Percentiles rank a stretch among this genome's conserved stretches.
These are phyloP conservation scores for Cyclotella sp. DNA, from an alignment of 108 stramenopile species.

Conservation along the genomic window DNA sequence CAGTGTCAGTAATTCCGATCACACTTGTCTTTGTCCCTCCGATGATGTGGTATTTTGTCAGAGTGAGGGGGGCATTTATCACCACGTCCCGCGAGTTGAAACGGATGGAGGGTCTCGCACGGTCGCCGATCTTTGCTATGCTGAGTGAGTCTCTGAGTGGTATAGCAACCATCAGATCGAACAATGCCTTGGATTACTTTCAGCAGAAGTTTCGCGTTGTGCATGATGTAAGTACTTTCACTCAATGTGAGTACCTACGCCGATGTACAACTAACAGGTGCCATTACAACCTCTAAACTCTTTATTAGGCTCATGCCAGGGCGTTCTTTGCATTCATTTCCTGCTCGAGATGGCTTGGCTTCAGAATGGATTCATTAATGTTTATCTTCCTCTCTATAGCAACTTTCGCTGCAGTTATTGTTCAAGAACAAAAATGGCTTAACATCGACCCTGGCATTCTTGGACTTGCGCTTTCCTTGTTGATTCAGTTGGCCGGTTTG, in stretches of 20 bases:
- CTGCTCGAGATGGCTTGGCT: constrained; percentile 89
- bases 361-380: constrained; percentile 86
- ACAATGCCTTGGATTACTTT: constrained; percentile 66
- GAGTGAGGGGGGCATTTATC: constrained; percentile 76
- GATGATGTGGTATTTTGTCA: constrained; percentile 70
- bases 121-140: constrained; percentile 90
- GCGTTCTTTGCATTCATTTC: constrained; percentile 89
- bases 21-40: constrained; percentile 76
- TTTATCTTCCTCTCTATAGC: constrained; percentile 71
- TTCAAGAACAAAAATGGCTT: constrained; percentile 63
- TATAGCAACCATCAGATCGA: constrained; percentile 91
- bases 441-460: constrained; percentile 79
- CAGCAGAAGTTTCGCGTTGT: constrained; percentile 62
- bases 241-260: too few relatives aligned
- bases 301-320: constrained; percentile 41
- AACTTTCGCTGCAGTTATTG: constrained; percentile 80
- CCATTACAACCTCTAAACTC: too few relatives aligned
- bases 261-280: too few relatives aligned
- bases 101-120: constrained; percentile 84
- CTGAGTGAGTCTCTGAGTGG: constrained; percentile 87
- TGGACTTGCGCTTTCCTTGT: constrained; percentile 75
- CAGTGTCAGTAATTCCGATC: constrained; percentile 69
- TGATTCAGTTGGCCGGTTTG: constrained; percentile 68
- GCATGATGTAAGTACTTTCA: constrained; percentile 59
- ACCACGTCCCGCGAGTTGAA: constrained; percentile 84